A percentile compares a stretch with the other conserved stretches of the same genome.
phyloP scores from a whole-genome alignment of 805 yeast genomes.

The Candida fluviatilis region DNA sequence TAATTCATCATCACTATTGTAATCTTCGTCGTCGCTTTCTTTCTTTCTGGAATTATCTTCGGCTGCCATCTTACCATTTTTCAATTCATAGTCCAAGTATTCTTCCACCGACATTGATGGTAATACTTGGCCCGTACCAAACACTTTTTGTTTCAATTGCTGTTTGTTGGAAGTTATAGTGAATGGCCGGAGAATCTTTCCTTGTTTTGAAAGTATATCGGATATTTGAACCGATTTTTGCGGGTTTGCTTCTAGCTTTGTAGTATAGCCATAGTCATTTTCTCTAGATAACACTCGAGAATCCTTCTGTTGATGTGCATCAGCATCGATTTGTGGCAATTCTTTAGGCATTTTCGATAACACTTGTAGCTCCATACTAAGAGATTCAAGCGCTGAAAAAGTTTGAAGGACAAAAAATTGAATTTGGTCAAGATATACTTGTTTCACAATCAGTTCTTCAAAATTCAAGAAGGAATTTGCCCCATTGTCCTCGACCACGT shows the following conservation, averaged over 20 bases:
- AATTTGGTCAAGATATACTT: conserved; percentile 53
- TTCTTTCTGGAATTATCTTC: conserved; percentile 35
- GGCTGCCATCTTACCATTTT: conserved; percentile 73
- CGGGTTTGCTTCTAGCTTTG: conserved; percentile 53
- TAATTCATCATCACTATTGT: conserved; percentile 55
- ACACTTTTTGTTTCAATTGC: conserved; percentile 59
- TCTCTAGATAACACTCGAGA: conserved; percentile 6
- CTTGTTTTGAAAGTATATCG: conserved; percentile 57
- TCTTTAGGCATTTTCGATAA: conserved; percentile 40
- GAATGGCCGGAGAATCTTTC: conserved; percentile 82
- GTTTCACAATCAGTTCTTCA: conserved; percentile 65
- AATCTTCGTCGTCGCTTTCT: conserved; percentile 54
- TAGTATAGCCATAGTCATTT: conserved; percentile 51
- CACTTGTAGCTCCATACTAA: conserved; percentile 64
- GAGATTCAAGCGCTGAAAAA: conserved; percentile 52
- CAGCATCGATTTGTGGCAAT: conserved; percentile 1
- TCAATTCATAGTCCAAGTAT: conserved; percentile 77
- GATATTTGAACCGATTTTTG: conserved; percentile 15
- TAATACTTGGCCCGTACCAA: conserved; percentile 86
- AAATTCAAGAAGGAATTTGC: conserved; percentile 25
- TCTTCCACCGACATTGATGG: conserved; percentile 97
- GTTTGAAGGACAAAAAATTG: conserved; percentile 48
- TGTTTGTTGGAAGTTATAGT: conserved; percentile 57
- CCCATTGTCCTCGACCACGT: conserved; percentile 7
- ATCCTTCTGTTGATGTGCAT: conserved; percentile 4